A percentile compares a stretch with the other conserved stretches of the same genome.
phyloP scores from a whole-genome alignment of 352 stramenopile genomes.

The Phytopythium ostracodes region DNA sequence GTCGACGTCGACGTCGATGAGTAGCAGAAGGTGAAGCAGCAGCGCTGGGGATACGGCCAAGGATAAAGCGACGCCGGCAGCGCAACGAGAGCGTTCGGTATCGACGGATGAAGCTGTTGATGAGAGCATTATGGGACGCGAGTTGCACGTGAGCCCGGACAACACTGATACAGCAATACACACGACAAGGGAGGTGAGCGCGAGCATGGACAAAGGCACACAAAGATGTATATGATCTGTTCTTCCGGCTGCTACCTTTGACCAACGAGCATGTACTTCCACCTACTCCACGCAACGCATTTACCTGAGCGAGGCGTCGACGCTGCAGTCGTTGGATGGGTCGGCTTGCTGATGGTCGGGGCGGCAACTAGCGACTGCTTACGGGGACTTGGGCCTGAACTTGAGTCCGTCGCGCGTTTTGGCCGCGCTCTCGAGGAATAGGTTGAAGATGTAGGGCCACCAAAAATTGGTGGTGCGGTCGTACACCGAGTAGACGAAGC shows the following conservation, averaged over 20 bases:
- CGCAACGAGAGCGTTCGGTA: background rate
- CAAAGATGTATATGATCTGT: background rate
- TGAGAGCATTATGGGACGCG: no score
- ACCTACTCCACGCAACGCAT: background rate
- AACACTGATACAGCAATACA: background rate
- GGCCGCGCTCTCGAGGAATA: conserved; percentile 53
- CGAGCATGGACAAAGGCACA: background rate
- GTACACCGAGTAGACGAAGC: conserved; percentile 80
- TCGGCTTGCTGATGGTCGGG: background rate
- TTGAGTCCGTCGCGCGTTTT: conserved; percentile 60
- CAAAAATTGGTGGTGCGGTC: conserved; percentile 82
- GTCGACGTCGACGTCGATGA: conserved; percentile 39
- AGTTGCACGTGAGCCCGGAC: no score
- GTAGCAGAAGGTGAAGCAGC: conserved; percentile 2
- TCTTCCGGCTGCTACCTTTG: background rate
- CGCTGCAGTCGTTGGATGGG: background rate
- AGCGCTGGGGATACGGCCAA: background rate
- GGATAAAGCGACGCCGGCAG: background rate
- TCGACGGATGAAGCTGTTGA: background rate
- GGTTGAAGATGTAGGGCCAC: conserved; percentile 85
- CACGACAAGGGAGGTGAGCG: background rate
- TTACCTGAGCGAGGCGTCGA: background rate
- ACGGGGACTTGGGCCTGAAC: conserved; percentile 6
- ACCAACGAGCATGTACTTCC: background rate
- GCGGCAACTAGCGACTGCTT: background rate